A percentile compares a stretch with the other conserved stretches of the same genome.
phyloP scores from a whole-genome alignment of 768 basidiomycete genomes.

The Lactarius sp. region DNA sequence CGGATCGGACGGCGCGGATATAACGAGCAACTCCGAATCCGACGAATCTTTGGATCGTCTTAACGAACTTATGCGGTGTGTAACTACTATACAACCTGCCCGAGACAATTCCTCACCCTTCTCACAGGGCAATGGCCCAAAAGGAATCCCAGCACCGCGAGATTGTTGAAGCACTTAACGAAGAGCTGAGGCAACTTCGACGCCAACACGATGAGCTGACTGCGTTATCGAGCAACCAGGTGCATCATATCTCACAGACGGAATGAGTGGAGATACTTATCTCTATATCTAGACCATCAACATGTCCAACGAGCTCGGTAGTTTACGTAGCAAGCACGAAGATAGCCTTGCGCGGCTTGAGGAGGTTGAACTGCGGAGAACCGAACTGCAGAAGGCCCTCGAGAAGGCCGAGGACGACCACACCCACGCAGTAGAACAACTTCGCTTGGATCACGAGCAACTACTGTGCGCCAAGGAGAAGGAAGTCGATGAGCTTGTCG shows the following conservation, averaged over 20 bases:
- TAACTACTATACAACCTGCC: slow-evolving; percentile 16
- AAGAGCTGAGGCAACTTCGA: slow-evolving; percentile 61
- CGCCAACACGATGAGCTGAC: slow-evolving; percentile 80
- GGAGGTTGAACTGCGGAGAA: slow-evolving; percentile 52
- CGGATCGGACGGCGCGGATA: slow-evolving; percentile 31
- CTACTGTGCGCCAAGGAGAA: slow-evolving; percentile 39
- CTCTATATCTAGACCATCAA: slow-evolving; percentile 56
- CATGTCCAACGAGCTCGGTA: slow-evolving; percentile 84
- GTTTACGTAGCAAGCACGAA: slow-evolving; percentile 56
- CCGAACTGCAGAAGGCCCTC: slow-evolving; percentile 46
- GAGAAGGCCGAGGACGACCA: slow-evolving; percentile 50
- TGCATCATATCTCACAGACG: slow-evolving; percentile 31
- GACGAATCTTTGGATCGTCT: slow-evolving; percentile 75
- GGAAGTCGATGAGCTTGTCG: slow-evolving; percentile 41
- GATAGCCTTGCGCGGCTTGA: slow-evolving; percentile 50
- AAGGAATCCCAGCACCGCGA: slow-evolving; percentile 91
- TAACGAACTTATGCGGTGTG: slow-evolving; percentile 91
- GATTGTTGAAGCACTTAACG: slow-evolving; percentile 63
- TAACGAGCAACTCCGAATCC: slow-evolving; percentile 40
- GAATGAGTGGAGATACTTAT: slow-evolving; percentile 5
- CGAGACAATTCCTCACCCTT: slow-evolving; percentile 13
- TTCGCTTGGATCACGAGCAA: slow-evolving; percentile 44
- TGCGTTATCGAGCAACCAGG: slow-evolving; percentile 81
- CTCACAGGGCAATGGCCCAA: slow-evolving; percentile 86
- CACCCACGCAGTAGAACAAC: slow-evolving; percentile 41